Percentiles rank a stretch among this genome's conserved stretches.
Evolutionary conservation across 2,329 filamentous ascomycete species (phyloP).

Genomic region (Fusarium algeriense): DNA sequence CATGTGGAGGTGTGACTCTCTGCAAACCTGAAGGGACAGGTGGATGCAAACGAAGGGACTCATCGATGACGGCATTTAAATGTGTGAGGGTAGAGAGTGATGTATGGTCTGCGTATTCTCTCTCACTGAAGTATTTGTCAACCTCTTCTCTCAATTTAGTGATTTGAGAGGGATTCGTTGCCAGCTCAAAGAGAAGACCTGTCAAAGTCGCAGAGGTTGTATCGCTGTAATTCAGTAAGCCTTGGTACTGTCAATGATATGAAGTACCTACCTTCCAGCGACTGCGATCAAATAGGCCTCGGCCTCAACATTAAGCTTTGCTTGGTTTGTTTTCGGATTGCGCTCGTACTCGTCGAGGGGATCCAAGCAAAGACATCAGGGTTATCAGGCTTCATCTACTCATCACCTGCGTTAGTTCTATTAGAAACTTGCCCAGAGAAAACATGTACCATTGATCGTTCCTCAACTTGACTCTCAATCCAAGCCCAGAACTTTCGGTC

Average conservation of each 20-base stretch:
- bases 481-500: slow-evolving; percentile 22
- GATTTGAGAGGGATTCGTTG: slow-evolving; percentile 45
- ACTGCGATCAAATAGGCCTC: slow-evolving; percentile 50
- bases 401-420: not conserved
- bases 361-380: slow-evolving; percentile 52
- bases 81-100: slow-evolving; percentile 44
- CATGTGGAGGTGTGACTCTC: slow-evolving; percentile 54
- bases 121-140: slow-evolving; percentile 29
- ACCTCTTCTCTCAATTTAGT: slow-evolving; percentile 53
- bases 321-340: slow-evolving; percentile 33
- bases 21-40: slow-evolving; percentile 52
- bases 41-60: slow-evolving; percentile 55
- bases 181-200: slow-evolving; percentile 53
- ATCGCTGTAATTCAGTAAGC: slow-evolving; percentile 43
- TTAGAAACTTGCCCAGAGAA: not conserved
- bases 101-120: slow-evolving; percentile 26
- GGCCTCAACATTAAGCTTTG: slow-evolving; percentile 43
- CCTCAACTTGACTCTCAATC: slow-evolving; percentile 19
- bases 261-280: slow-evolving; percentile 48
- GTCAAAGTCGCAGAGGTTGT: slow-evolving; percentile 53
- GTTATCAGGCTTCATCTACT: slow-evolving; percentile 30
- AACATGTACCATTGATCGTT: slow-evolving; percentile 5
- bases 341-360: slow-evolving; percentile 43
- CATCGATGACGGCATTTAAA: slow-evolving; percentile 56
- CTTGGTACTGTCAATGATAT: not conserved